These are phyloP conservation scores for Tylopilus felleus DNA, from an alignment of 768 basidiomycete species.

Conservation along the genomic window DNA sequence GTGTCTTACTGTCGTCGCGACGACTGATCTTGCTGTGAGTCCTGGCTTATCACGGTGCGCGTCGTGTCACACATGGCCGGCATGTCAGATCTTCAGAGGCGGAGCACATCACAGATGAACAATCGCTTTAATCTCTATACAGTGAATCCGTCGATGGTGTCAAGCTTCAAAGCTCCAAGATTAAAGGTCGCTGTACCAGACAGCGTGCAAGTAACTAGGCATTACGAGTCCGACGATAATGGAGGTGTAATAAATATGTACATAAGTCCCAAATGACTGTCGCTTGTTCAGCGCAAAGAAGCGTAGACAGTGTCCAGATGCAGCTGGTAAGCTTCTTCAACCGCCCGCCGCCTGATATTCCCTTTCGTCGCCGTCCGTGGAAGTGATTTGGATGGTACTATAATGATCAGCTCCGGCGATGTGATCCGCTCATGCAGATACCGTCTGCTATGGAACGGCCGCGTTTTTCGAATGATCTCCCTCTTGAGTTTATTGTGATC, in stretches of 20 bases:
- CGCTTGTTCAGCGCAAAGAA: slow-evolving; percentile 16
- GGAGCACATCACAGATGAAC: too few relatives aligned
- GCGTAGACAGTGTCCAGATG: slow-evolving; percentile 59
- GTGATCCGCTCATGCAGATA: slow-evolving; percentile 80
- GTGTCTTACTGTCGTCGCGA: neutral
- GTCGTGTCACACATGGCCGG: too few relatives aligned
- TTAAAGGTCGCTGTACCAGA: too few relatives aligned
- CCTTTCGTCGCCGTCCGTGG: slow-evolving; percentile 81
- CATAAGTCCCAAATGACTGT: neutral
- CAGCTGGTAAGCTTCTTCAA: slow-evolving; percentile 60
- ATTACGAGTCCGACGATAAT: too few relatives aligned
- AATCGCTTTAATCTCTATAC: too few relatives aligned
- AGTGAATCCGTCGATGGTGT: too few relatives aligned
- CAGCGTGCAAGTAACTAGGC: too few relatives aligned
- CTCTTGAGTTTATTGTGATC: slow-evolving; percentile 59
- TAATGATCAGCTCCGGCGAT: slow-evolving; percentile 58
- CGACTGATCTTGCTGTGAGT: too few relatives aligned
- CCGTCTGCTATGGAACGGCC: slow-evolving; percentile 68
- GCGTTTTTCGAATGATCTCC: slow-evolving; percentile 69
- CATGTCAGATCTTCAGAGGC: too few relatives aligned
- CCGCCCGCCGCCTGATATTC: slow-evolving; percentile 73
- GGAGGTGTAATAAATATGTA: too few relatives aligned
- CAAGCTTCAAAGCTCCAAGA: too few relatives aligned
- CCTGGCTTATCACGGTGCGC: too few relatives aligned
- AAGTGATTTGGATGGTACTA: slow-evolving; percentile 63